These are phyloP conservation scores for Avena insularis DNA, from an alignment of 176 grass and related monocot species.

Conservation along the genomic window DNA sequence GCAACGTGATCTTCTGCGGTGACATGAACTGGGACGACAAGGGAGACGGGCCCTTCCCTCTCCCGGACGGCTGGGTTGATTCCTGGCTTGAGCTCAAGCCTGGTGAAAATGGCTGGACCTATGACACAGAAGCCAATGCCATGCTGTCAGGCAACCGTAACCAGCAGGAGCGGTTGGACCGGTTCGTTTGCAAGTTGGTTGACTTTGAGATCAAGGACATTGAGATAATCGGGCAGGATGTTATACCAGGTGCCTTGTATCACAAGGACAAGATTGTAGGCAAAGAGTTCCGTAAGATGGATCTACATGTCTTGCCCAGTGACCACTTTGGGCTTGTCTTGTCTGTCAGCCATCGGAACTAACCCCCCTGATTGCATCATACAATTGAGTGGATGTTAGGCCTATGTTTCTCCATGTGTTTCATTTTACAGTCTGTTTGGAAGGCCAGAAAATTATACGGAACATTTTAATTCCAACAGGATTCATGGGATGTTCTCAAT, in stretches of 20 bases:
- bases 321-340: conserved; percentile 85
- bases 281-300: conserved; percentile 44
- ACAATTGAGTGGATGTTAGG: background rate
- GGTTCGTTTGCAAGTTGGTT: conserved; percentile 58
- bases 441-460: background rate
- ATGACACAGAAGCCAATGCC: conserved; percentile 70
- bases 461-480: background rate
- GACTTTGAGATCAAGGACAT: conserved; percentile 68
- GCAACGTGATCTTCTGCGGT: conserved; percentile 70
- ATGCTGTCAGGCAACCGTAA: conserved; percentile 74
- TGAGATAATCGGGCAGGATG: conserved; percentile 75
- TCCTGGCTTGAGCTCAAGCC: conserved; percentile 68
- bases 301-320: conserved; percentile 72
- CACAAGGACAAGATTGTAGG: conserved; percentile 70
- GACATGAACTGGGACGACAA: conserved; percentile 97
- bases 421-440: background rate
- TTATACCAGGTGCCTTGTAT: conserved; percentile 58
- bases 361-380: background rate
- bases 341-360: conserved; percentile 36
- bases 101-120: conserved; percentile 76
- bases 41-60: conserved; percentile 63
- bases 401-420: background rate
- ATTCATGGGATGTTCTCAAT: background rate
- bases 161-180: conserved; percentile 70
- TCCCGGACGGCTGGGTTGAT: conserved; percentile 66